Percentiles rank a stretch among this genome's conserved stretches.
Evolutionary conservation across 352 stramenopile species (phyloP).

Genomic region (Phytopythium aichiense): DNA sequence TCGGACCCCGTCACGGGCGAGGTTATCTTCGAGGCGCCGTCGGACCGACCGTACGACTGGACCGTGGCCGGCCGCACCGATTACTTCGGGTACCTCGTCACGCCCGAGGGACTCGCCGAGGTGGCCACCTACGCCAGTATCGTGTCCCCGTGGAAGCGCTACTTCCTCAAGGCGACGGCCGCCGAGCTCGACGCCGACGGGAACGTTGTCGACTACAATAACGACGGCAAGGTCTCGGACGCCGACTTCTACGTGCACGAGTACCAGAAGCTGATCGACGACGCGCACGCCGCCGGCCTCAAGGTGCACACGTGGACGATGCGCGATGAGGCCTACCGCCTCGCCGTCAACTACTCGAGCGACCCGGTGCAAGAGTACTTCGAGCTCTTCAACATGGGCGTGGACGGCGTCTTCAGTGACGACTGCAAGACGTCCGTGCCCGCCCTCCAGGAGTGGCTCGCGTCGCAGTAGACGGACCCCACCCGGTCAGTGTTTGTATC

Average conservation of each 20-base stretch:
- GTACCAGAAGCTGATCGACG: constrained; percentile 37
- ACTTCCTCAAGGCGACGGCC: constrained; percentile 53
- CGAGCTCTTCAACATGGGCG: constrained; percentile 52
- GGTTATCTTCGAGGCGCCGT: constrained; percentile 39
- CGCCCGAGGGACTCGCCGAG: constrained; percentile 49
- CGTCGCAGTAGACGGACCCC: constrained; percentile 10
- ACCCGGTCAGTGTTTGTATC: no score
- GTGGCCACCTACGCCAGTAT: constrained; percentile 62
- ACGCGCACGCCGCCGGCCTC: constrained; percentile 48
- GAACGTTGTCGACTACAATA: constrained; percentile 53
- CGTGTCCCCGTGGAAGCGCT: constrained; percentile 82
- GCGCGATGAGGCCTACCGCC: constrained; percentile 58
- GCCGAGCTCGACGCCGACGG: constrained; percentile 34
- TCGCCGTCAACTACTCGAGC: constrained; percentile 59
- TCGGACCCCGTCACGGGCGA: constrained; percentile 53
- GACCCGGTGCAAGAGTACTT: constrained; percentile 61
- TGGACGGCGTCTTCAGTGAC: constrained; percentile 66
- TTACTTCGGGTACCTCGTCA: constrained; percentile 52
- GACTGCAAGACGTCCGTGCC: constrained; percentile 49
- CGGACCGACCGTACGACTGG: constrained; percentile 63
- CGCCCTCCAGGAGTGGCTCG: constrained; percentile 35
- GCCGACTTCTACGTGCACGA: constrained; percentile 53
- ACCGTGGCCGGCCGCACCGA: constrained; percentile 44
- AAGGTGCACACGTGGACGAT: constrained; percentile 66
- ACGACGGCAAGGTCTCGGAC: constrained; percentile 53